Evolutionary conservation across 768 basidiomycete genomes (phyloP), one percentile per base, ranked within the genome.

Genomic region (Porphyrellus cyaneotinctus): DNA sequence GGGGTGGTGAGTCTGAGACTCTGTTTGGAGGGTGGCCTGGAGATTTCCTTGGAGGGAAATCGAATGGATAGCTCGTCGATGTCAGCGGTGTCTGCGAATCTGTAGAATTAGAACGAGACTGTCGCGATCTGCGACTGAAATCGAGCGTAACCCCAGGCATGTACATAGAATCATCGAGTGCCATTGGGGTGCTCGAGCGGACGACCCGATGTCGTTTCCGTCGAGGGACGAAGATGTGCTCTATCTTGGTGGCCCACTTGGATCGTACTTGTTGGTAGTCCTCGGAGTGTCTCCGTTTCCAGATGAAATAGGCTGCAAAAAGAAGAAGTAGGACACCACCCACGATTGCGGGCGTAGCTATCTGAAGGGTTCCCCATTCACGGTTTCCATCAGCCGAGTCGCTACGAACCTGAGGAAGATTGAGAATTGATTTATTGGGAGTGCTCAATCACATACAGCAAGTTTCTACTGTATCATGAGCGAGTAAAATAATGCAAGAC

Each of bases 311-410:
- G 31, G 23, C 51, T 17, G 32, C 47, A 31, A 69, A 63, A 28
- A 63, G 7, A 1, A 64, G 41, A 23, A 70, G 41, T 15, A 74
- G 63, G 35, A 30, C 60, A 6, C 63, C 59, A 26, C 70, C 74
- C 11, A 72, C 68, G 37, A 73, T 63, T 48, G 64, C 60, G 8
- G 74, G 74, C 0, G 63, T 38, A 11, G 63, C 66, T 43, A 74
- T 72, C 45, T 75, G 73, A 9, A 68, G 32, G 14, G 68, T 7
- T 14, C 45, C 45, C 70, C 70, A 72, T 17, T 31, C 18, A 15
- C 24, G 33, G 2, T 26, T 11, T 31, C 12, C 32, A 14, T 17
- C 43, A 13, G 50, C 13, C 12, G 31, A 8, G 28, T 26, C 55
- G 20, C 53, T 45, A 24, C 64, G 62, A 46, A 54, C 49, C 67